phyloP scores from a whole-genome alignment of 495 filamentous ascomycete species.

The Ramalina intermedia region DNA sequence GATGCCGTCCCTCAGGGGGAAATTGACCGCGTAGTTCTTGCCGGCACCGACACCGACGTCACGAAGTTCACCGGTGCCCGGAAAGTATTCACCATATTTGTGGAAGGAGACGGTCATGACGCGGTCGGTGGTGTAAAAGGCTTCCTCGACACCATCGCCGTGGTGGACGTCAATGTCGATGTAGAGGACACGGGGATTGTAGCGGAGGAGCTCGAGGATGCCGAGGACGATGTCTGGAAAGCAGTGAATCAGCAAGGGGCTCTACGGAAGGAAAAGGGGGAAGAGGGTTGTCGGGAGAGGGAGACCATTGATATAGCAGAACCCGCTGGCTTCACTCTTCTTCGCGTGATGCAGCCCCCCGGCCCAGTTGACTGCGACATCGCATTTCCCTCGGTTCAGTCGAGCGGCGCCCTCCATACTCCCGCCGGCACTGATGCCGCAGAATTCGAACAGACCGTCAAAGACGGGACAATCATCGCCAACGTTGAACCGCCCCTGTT shows the following conservation, averaged over 20 bases:
- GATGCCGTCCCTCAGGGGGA: constrained; percentile 91
- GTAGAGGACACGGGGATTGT: constrained; percentile 87
- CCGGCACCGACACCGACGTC: constrained; percentile 88
- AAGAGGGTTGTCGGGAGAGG: not conserved
- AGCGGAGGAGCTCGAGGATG: constrained; percentile 87
- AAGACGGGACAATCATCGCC: constrained; percentile 97
- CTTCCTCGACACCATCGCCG: constrained; percentile 94
- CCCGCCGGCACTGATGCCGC: constrained; percentile 90
- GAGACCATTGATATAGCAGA: constrained; percentile 95
- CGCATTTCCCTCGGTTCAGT: constrained; percentile 84
- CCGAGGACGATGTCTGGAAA: constrained; percentile 81
- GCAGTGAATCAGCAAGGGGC: not conserved
- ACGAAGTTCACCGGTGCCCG: constrained; percentile 87
- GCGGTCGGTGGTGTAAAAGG: constrained; percentile 92
- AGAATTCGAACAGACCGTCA: constrained; percentile 95
- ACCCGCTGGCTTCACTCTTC: constrained; percentile 89
- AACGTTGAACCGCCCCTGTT: constrained; percentile 95
- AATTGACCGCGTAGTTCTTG: constrained; percentile 93
- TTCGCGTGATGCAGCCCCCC: constrained; percentile 96
- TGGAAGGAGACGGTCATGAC: constrained; percentile 98
- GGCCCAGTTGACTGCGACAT: constrained; percentile 96
- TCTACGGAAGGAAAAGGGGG: not conserved
- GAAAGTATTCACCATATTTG: constrained; percentile 98
- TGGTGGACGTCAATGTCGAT: constrained; percentile 99
- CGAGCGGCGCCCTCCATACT: constrained; percentile 95